phyloP scores from a whole-genome alignment of 495 filamentous ascomycete genomes.

The Cudoniella acicularis region DNA sequence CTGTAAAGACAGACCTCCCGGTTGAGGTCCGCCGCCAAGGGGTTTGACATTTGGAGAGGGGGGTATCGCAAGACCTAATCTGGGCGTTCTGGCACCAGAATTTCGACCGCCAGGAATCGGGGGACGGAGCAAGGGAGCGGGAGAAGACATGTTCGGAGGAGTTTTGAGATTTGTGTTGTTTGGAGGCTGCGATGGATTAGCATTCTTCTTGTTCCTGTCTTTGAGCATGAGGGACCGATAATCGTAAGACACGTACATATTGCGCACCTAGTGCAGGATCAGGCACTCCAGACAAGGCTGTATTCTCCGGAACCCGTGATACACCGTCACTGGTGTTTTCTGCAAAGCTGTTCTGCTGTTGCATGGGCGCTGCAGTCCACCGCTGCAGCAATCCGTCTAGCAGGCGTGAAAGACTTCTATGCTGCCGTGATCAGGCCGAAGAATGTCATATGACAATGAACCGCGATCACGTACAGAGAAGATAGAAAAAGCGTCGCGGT shows the following conservation, averaged over 20 bases:
- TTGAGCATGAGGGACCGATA: neutral
- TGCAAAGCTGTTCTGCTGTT: slow-evolving; percentile 13
- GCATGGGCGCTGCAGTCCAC: slow-evolving; percentile 20
- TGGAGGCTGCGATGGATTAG: slow-evolving; percentile 13
- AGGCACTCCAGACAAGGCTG: neutral
- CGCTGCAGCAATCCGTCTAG: slow-evolving; percentile 17
- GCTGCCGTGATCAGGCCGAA: neutral
- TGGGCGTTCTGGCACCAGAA: slow-evolving; percentile 62
- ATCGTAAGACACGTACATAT: slow-evolving; percentile 1
- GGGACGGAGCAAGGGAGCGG: slow-evolving; percentile 76
- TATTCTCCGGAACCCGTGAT: slow-evolving; percentile 7
- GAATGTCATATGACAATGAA: slow-evolving; percentile 1
- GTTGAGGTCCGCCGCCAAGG: slow-evolving; percentile 37
- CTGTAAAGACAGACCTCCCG: slow-evolving; percentile 29
- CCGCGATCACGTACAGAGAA: neutral
- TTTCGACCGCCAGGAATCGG: slow-evolving; percentile 72
- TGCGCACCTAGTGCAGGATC: slow-evolving; percentile 1
- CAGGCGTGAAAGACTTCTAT: neutral
- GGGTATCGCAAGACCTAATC: slow-evolving; percentile 83
- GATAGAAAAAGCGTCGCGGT: too few relatives aligned
- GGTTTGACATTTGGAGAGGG: slow-evolving; percentile 77
- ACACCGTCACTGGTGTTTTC: slow-evolving; percentile 15
- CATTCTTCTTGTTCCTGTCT: neutral
- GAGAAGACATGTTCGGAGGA: slow-evolving; percentile 63
- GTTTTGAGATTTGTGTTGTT: slow-evolving; percentile 7